phyloP scores from a whole-genome alignment of 1,284 basidiomycete genomes.

The Apiotrichum siamense region DNA sequence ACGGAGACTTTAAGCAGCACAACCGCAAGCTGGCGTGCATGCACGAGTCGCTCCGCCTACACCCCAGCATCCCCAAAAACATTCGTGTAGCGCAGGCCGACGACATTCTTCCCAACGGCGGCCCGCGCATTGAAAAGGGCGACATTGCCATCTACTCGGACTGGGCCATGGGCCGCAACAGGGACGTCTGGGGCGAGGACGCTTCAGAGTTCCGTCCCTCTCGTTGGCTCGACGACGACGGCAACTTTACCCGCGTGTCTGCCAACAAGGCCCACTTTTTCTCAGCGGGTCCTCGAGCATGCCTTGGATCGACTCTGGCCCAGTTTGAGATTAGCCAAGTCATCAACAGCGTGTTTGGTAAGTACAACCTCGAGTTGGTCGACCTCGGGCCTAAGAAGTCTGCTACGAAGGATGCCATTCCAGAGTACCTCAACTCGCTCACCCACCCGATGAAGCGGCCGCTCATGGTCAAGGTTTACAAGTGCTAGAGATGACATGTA shows the following conservation, averaged over 20 bases:
- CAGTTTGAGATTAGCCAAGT: neutral
- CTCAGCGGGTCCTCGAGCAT: neutral
- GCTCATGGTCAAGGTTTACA: neutral
- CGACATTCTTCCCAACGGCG: neutral
- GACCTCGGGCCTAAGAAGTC: neutral
- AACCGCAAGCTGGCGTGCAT: neutral
- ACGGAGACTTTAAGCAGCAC: too few relatives aligned
- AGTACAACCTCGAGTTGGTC: constrained; percentile 1
- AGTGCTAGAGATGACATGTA: neutral
- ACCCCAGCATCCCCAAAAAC: neutral
- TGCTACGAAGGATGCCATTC: neutral
- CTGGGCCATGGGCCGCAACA: constrained; percentile 1
- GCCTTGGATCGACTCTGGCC: neutral
- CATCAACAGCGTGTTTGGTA: neutral
- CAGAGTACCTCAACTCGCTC: constrained; percentile 1
- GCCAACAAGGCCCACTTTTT: constrained; percentile 1
- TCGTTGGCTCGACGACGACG: neutral
- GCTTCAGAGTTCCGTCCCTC: neutral
- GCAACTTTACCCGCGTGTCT: neutral
- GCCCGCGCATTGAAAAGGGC: neutral
- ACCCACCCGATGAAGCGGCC: constrained; percentile 3
- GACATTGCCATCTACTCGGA: constrained; percentile 1
- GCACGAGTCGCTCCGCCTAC: neutral
- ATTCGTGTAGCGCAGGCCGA: neutral
- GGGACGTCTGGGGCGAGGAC: neutral